Evolutionary conservation across 2,329 filamentous ascomycete genomes (phyloP).

Genomic region (Ambrosiella cleistominuta): DNA sequence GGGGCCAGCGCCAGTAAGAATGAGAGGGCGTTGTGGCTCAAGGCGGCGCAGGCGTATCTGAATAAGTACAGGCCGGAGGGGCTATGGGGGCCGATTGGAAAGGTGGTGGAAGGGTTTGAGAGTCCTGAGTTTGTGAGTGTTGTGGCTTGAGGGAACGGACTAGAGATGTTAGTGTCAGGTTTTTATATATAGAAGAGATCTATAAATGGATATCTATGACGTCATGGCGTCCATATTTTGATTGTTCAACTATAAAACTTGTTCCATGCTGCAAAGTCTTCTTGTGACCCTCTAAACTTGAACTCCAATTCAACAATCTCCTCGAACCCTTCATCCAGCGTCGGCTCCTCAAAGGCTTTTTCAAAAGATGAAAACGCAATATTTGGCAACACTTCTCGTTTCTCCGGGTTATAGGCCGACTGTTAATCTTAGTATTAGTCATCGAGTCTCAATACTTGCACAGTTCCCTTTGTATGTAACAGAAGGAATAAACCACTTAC

Average conservation of each 20-base stretch:
- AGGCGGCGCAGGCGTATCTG: slow-evolving; percentile 39
- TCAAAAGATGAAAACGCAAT: slow-evolving; percentile 66
- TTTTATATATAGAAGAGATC: neutral
- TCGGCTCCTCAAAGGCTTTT: slow-evolving; percentile 56
- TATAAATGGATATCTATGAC: neutral
- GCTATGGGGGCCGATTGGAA: slow-evolving; percentile 28
- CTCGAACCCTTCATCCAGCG: slow-evolving; percentile 58
- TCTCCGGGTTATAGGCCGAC: slow-evolving; percentile 51
- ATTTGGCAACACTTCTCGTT: slow-evolving; percentile 52
- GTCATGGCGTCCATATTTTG: neutral
- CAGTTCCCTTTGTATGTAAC: too few relatives aligned
- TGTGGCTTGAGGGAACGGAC: slow-evolving; percentile 17
- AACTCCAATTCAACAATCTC: slow-evolving; percentile 66
- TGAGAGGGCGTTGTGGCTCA: slow-evolving; percentile 44
- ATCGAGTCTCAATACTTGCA: too few relatives aligned
- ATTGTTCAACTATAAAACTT: slow-evolving; percentile 51
- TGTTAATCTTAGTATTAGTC: neutral
- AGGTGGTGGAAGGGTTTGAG: slow-evolving; percentile 39
- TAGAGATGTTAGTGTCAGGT: neutral
- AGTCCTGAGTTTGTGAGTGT: slow-evolving; percentile 33
- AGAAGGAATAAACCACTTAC: neutral
- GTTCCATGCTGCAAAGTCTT: slow-evolving; percentile 54
- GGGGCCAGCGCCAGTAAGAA: slow-evolving; percentile 37
- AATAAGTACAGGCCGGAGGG: slow-evolving; percentile 17
- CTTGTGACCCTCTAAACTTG: slow-evolving; percentile 49